Evolutionary conservation across 208 protist species (phyloP), one percentile per base, ranked within the genome.

Genomic region (Borovskyia barvae): DNA sequence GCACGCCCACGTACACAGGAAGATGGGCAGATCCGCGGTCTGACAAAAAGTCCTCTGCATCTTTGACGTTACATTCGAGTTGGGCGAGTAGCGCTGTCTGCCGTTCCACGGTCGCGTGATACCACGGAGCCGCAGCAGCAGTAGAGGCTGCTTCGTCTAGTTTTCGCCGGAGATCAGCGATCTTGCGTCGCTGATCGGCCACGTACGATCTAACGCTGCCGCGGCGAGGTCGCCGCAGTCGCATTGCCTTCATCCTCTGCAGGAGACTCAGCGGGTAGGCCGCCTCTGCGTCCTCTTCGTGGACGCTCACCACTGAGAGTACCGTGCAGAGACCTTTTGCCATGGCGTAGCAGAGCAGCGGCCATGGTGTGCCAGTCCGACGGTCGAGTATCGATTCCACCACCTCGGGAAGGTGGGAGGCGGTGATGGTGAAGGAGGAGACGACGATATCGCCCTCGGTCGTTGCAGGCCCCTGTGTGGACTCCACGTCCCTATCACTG

Each of bases 291-390:
- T 82, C 76, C 8, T 67, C 69, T 28, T 82, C 76, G 42, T 68
- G 53, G 37, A 82, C 59, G 33, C 45, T 26, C 0, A 62, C 48
- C 7, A 69, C 50, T 12, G 52, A 61, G 8, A 77, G 17, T 2
- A 82, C 61, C 24, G 57, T 72, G 66, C 76, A 66, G 1, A 71
- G 71, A 22, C 76, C 76, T 19, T 75, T 77, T 46, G 66, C 61
- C 12, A 82, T 55, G 6, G 66, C 76, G 40, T 72, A 75, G 24
- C 68, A 60, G 50, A 82, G 69, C 14, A 82, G 50, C 22, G 61
- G 48, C 76, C 76, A 82, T 45, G 64, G 69, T 15, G 63, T 76
- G 32, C 48, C 58, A 40, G 62, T 53, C n/a, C 63, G 58, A 47
- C 78, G 76, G 33, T 78, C 71, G 8, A 82, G 54, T 2, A 82